Percentiles rank a stretch among this genome's conserved stretches.
Conservation (phyloP, 2,329 filamentous ascomycete species). For the Fusarium vanettenii region DNA sequence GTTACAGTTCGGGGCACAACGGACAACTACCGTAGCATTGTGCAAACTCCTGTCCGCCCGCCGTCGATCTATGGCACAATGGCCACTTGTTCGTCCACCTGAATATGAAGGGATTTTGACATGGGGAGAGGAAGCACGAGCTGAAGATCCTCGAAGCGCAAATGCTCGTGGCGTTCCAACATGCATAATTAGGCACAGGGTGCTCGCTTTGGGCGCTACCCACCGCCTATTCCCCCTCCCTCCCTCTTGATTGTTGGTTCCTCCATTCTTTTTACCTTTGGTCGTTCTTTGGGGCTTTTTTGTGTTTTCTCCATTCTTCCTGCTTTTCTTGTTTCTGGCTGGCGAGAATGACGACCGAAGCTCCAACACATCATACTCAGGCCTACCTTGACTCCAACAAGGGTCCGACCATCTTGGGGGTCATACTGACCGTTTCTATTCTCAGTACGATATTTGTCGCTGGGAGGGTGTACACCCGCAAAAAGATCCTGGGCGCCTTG, state of each 20-base stretch:
- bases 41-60: neutral
- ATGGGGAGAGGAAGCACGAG: neutral
- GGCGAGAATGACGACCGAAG: constrained; percentile 3
- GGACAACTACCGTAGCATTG: neutral
- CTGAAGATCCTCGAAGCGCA: neutral
- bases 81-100: neutral
- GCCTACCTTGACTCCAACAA: constrained; percentile 27
- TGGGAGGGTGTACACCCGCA: constrained; percentile 24
- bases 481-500: constrained; percentile 21
- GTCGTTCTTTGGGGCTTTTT: neutral
- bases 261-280: neutral
- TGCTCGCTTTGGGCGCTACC: neutral
- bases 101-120: neutral
- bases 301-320: neutral
- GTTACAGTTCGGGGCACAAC: neutral
- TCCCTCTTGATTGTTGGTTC: neutral
- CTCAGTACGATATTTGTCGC: constrained; percentile 25
- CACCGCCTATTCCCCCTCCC: neutral
- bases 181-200: neutral
- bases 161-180: neutral
- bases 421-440: constrained; percentile 15
- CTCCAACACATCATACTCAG: constrained; percentile 10
- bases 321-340: neutral
- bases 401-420: constrained; percentile 20
- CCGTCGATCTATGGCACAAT: neutral